phyloP scores from a whole-genome alignment of 148 eudicot genomes.

The Rhododendron kiyosumense region DNA sequence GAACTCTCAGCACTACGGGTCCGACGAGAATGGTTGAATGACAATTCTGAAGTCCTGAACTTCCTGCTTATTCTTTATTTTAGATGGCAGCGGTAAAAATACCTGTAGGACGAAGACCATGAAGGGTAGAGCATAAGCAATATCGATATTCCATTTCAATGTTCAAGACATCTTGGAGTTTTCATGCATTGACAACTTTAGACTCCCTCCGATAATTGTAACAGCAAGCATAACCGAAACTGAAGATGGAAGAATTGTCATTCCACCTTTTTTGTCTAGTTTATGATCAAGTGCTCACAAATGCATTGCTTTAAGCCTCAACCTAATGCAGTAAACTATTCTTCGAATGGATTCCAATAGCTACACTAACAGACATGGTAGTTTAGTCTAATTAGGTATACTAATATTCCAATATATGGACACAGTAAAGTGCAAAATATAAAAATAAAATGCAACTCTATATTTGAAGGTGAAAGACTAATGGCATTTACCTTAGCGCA shows the following conservation, averaged over 20 bases:
- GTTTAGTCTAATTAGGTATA: not conserved
- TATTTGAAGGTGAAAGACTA: not conserved
- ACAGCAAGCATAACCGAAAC: not conserved
- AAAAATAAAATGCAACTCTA: not conserved
- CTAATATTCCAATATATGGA: not conserved
- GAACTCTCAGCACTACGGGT: not conserved
- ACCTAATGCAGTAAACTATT: not conserved
- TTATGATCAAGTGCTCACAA: not conserved
- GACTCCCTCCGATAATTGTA: not conserved
- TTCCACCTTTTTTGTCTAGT: not conserved
- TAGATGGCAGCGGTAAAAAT: not conserved
- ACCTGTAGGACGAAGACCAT: not conserved
- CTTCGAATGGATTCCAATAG: not conserved
- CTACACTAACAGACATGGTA: not conserved
- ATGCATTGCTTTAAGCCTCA: not conserved
- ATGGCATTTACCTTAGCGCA: not conserved
- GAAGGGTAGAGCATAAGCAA: not conserved
- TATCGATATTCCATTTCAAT: not conserved
- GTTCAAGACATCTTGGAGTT: not conserved
- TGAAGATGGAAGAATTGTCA: not conserved
- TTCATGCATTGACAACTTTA: not conserved
- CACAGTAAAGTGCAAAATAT: not conserved
- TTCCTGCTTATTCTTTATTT: not conserved
- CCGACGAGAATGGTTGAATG: not conserved
- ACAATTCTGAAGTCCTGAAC: not conserved